Percentiles rank a stretch among this genome's conserved stretches.
These are phyloP conservation scores for Acanthamoeba healyi DNA, from an alignment of 208 protist species.

Conservation along the genomic window DNA sequence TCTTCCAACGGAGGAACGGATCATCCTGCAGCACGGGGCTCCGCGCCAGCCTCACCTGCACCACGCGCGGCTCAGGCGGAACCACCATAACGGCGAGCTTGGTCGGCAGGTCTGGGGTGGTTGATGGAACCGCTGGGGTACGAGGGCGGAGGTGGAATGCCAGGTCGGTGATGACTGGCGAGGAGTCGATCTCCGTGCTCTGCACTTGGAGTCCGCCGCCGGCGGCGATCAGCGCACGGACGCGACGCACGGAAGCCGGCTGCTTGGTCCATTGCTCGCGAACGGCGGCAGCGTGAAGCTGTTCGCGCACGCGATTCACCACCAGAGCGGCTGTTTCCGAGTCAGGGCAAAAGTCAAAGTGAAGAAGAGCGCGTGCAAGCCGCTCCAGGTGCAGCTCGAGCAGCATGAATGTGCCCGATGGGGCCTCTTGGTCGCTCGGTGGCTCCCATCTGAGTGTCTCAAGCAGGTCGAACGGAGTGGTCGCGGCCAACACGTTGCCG, in stretches of 20 bases:
- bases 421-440: neutral
- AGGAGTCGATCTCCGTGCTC: neutral
- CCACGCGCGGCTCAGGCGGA: neutral
- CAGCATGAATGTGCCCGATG: neutral
- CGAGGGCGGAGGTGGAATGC: neutral
- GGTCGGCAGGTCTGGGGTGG: neutral
- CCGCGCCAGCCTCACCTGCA: neutral
- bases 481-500: slow-evolving; percentile 18
- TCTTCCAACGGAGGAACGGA: slow-evolving; percentile 44
- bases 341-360: slow-evolving; percentile 28
- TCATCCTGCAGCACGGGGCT: neutral
- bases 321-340: neutral
- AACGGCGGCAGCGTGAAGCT: neutral
- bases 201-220: neutral
- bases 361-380: neutral
- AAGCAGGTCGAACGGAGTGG: neutral
- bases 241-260: neutral
- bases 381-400: slow-evolving; percentile 42
- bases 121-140: neutral
- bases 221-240: neutral
- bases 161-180: slow-evolving; percentile 11
- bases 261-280: neutral
- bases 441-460: slow-evolving; percentile 48
- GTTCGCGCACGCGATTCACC: neutral
- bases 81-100: too few species aligned